These are phyloP conservation scores for Paraphaeosphaeria minitans DNA, from an alignment of 2,329 filamentous ascomycete genomes.

Conservation along the genomic window DNA sequence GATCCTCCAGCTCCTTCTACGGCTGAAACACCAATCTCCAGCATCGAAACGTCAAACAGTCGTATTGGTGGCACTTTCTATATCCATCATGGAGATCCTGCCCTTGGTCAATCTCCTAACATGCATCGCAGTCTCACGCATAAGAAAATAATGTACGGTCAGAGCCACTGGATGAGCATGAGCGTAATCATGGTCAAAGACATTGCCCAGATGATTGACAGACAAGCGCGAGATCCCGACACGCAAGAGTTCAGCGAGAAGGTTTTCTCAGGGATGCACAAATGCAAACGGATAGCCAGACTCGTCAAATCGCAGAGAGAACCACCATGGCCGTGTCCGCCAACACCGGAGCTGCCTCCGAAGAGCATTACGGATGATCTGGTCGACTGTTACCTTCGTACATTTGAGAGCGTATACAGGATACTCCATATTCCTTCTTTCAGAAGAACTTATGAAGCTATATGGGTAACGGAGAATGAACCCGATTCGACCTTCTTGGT, in stretches of 20 bases:
- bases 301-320: constrained; percentile 57
- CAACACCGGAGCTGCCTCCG: constrained; percentile 54
- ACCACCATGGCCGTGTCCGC: constrained; percentile 55
- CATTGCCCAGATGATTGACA: constrained; percentile 54
- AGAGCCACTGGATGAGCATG: constrained; percentile 62
- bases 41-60: constrained; percentile 47
- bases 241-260: constrained; percentile 38
- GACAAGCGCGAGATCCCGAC: constrained; percentile 38
- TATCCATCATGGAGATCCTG: constrained; percentile 47
- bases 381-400: constrained; percentile 56
- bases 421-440: constrained; percentile 61
- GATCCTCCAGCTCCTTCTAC: constrained; percentile 19
- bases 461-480: constrained; percentile 50
- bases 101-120: constrained; percentile 35
- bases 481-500: constrained; percentile 56
- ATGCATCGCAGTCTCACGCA: constrained; percentile 56
- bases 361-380: constrained; percentile 54
- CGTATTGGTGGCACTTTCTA: constrained; percentile 53
- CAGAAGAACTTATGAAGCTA: constrained; percentile 53
- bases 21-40: constrained; percentile 26
- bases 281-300: constrained; percentile 60
- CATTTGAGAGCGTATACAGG: constrained; percentile 55
- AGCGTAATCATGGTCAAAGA: constrained; percentile 53
- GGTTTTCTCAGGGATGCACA: constrained; percentile 48
- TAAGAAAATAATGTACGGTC: constrained; percentile 63